Conservation (phyloP, 2,329 filamentous ascomycete genomes). For the Cercospora nicotianae region DNA sequence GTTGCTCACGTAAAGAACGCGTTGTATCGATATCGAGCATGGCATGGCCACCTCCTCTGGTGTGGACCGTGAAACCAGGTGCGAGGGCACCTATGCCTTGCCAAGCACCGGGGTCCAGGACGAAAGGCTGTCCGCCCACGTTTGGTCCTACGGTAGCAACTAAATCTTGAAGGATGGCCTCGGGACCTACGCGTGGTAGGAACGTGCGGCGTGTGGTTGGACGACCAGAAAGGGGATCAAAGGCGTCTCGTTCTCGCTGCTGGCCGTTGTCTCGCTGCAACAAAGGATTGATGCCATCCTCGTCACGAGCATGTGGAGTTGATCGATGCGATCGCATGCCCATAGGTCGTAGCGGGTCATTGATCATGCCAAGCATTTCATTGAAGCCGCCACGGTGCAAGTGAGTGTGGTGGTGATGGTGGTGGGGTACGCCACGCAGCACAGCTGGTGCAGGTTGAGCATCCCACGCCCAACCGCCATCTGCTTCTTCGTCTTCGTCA, state of each 20-base stretch:
- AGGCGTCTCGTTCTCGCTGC: constrained; percentile 11
- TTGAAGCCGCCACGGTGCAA: constrained; percentile 27
- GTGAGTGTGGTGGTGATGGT: constrained; percentile 34
- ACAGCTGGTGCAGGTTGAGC: constrained; percentile 25
- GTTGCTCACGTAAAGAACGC: constrained; percentile 29
- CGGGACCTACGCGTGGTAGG: constrained; percentile 26
- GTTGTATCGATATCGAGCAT: constrained; percentile 34
- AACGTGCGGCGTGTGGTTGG: constrained; percentile 26
- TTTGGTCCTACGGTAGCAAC: constrained; percentile 28
- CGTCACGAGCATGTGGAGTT: constrained; percentile 51
- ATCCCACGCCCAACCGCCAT: constrained; percentile 32
- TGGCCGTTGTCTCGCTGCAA: constrained; percentile 55
- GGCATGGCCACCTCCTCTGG: constrained; percentile 21
- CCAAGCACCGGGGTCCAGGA: constrained; percentile 30
- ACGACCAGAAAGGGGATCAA: constrained; percentile 11
- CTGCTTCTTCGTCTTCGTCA: constrained; percentile 36
- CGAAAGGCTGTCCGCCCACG: constrained; percentile 19
- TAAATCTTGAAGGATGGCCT: constrained; percentile 30
- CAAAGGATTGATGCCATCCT: constrained; percentile 85
- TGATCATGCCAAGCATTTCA: constrained; percentile 35
- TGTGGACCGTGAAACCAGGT: constrained; percentile 29
- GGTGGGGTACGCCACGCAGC: constrained; percentile 21
- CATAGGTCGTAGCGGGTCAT: constrained; percentile 26
- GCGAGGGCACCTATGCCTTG: constrained; percentile 23
- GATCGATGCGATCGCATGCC: constrained; percentile 31